Conservation (phyloP, 768 basidiomycete genomes). For the Tricholoma matsutake region DNA sequence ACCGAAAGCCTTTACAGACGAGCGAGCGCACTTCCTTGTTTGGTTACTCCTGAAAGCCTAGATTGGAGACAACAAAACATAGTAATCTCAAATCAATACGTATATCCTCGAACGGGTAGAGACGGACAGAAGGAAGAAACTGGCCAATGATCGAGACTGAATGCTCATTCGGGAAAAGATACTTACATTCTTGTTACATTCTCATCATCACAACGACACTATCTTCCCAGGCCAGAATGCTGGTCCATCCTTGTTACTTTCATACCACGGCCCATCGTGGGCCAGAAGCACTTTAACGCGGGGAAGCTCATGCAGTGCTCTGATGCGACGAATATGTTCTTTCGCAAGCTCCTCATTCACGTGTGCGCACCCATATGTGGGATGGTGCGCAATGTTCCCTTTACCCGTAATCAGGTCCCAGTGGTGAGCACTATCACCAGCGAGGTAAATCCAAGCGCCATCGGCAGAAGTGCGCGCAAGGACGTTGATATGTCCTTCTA, state of each 20-base stretch:
- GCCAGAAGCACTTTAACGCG: constrained; percentile 47
- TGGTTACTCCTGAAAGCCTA: too few species aligned
- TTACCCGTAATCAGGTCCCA: constrained; percentile 47
- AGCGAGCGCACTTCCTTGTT: too few species aligned
- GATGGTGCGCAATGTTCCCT: constrained; percentile 24
- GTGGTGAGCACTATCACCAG: constrained; percentile 55
- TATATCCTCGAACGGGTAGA: too few species aligned
- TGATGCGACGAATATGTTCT: constrained; percentile 33
- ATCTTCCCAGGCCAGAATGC: constrained; percentile 44
- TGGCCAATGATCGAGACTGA: too few species aligned
- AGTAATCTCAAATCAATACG: too few species aligned
- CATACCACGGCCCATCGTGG: constrained; percentile 54
- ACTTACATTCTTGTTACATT: too few species aligned
- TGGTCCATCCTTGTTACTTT: constrained; percentile 37
- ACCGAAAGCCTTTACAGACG: too few species aligned
- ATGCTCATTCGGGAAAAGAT: too few species aligned
- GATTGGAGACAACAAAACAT: too few species aligned
- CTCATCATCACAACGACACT: constrained; percentile 3
- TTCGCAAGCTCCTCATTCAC: constrained; percentile 39
- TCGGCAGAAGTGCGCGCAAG: constrained; percentile 52
- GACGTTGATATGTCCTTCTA: constrained; percentile 52
- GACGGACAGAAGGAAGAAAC: too few species aligned
- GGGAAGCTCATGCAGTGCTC: constrained; percentile 33
- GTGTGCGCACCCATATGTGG: constrained; percentile 38
- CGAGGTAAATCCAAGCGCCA: constrained; percentile 18